phyloP scores from a whole-genome alignment of 192 early-diverging fungal species.

The Linderina pennispora region DNA sequence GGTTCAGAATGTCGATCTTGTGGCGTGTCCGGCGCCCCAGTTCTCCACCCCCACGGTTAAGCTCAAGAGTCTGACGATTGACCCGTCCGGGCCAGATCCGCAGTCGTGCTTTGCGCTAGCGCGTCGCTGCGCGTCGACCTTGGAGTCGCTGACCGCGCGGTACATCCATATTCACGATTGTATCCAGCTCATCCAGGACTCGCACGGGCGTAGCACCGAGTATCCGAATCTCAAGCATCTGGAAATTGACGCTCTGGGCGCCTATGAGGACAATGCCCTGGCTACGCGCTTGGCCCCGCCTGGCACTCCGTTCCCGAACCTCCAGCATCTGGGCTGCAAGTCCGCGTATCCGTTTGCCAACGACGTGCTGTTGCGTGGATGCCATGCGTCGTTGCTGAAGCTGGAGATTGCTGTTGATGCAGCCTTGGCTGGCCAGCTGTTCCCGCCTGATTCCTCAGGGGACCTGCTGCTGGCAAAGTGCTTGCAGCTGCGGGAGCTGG shows the following conservation, averaged over 20 bases:
- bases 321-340: slow-evolving; percentile 10
- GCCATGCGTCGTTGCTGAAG: neutral
- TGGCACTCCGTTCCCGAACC: slow-evolving; percentile 9
- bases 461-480: slow-evolving; percentile 1
- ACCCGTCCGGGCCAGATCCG: neutral
- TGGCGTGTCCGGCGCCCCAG: no score
- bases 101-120: neutral
- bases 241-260: slow-evolving; percentile 13
- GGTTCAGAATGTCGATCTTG: no score
- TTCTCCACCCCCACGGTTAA: no score
- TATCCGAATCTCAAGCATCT: slow-evolving; percentile 5
- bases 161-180: slow-evolving; percentile 12
- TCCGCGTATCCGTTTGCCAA: slow-evolving; percentile 23
- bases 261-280: slow-evolving; percentile 3
- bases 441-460: no score
- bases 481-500: slow-evolving; percentile 4
- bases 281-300: neutral
- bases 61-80: neutral
- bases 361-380: slow-evolving; percentile 7
- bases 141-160: slow-evolving; percentile 5
- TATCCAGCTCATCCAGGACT: neutral
- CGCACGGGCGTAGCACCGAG: neutral
- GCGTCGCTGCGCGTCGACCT: neutral
- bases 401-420: slow-evolving; percentile 11
- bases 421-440: slow-evolving; percentile 5